phyloP scores from a whole-genome alignment of 2,329 filamentous ascomycete species.

The Diplodia sapinea region DNA sequence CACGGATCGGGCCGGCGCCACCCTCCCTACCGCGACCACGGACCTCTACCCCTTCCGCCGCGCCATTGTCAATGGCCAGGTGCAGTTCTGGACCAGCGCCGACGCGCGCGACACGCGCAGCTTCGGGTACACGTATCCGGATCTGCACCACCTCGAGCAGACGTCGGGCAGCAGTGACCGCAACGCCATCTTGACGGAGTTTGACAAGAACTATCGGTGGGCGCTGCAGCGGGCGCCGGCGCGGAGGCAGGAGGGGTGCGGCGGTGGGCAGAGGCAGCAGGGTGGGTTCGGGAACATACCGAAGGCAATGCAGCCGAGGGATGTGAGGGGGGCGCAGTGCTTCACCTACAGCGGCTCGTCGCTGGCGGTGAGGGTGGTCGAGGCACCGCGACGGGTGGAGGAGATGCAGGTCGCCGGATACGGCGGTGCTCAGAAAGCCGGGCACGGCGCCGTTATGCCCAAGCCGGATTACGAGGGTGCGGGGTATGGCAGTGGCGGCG shows the following conservation, averaged over 20 bases:
- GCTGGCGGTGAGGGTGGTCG: neutral
- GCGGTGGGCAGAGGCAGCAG: neutral
- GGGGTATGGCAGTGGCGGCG: neutral
- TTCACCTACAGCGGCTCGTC: neutral
- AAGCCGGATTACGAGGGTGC: too few species aligned
- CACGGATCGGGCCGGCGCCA: too few species aligned
- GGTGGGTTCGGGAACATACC: neutral
- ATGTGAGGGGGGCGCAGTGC: neutral
- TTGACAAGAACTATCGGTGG: neutral
- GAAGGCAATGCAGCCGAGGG: neutral
- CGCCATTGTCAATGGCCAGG: slow-evolving; percentile 1
- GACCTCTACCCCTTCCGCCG: neutral
- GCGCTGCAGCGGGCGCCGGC: neutral
- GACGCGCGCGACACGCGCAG: neutral
- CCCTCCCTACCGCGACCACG: neutral
- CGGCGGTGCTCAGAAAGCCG: too few species aligned
- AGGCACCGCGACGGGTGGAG: too few species aligned
- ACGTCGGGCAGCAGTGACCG: neutral
- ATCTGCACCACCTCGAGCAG: neutral
- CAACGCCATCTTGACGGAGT: neutral
- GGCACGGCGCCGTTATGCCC: too few species aligned
- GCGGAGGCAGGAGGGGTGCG: too few species aligned
- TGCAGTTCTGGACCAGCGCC: neutral
- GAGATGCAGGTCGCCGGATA: too few species aligned
- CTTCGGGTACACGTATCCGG: neutral